Conservation (phyloP, 257 asterid species). For the Rhazya stricta region DNA sequence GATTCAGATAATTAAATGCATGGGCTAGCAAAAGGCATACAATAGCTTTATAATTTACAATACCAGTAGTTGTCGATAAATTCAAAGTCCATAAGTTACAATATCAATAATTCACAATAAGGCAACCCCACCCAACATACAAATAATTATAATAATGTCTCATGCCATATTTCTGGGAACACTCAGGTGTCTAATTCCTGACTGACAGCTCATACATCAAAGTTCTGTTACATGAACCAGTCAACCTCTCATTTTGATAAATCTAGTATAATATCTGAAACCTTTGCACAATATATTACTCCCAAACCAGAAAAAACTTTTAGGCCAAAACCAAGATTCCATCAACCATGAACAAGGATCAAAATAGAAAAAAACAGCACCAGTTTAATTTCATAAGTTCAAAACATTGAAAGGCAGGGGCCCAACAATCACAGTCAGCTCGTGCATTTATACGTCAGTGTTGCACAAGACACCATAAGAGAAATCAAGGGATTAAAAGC, state of each 20-base stretch:
- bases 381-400: background rate
- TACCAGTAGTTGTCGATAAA: background rate
- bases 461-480: background rate
- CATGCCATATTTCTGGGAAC: background rate
- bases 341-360: background rate
- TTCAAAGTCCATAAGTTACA: background rate
- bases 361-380: background rate
- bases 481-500: background rate
- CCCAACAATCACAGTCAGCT: background rate
- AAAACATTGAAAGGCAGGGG: background rate
- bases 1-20: background rate
- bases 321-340: background rate
- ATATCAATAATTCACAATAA: no score
- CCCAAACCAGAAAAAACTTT: background rate
- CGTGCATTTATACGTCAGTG: no score
- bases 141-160: no score
- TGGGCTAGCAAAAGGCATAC: background rate
- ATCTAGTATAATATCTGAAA: background rate
- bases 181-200: background rate
- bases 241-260: background rate
- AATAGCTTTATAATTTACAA: background rate
- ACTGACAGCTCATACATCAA: background rate
- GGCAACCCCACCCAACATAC: background rate
- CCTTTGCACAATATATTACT: background rate
- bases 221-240: background rate